phyloP scores from a whole-genome alignment of 1,139 yeast genomes.

The Suhomyces ambrosiae region DNA sequence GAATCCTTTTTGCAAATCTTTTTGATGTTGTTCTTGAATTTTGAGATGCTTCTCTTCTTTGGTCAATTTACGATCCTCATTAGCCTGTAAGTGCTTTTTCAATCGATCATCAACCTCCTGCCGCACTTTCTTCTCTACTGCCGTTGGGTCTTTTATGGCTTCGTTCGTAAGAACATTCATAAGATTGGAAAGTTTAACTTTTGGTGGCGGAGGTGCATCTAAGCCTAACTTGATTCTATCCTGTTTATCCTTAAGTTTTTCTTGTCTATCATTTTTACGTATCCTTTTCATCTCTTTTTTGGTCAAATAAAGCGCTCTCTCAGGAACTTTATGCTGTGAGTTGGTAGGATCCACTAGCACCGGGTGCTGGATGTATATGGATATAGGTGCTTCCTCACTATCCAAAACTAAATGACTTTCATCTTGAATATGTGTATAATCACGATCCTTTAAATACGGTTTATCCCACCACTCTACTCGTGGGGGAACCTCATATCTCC shows the following conservation, averaged over 20 bases:
- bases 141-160: slow-evolving; percentile 88
- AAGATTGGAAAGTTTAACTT: slow-evolving; percentile 77
- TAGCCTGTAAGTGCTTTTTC: slow-evolving; percentile 59
- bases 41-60: slow-evolving; percentile 59
- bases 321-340: slow-evolving; percentile 47
- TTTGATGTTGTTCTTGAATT: slow-evolving; percentile 46
- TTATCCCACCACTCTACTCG: slow-evolving; percentile 83
- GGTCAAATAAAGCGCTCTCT: slow-evolving; percentile 62
- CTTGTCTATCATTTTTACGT: slow-evolving; percentile 70
- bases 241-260: slow-evolving; percentile 67
- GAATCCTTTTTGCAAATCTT: slow-evolving; percentile 50
- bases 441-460: slow-evolving; percentile 40
- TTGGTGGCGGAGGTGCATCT: slow-evolving; percentile 88
- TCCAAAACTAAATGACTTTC: slow-evolving; percentile 25
- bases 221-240: slow-evolving; percentile 79
- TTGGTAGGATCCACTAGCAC: slow-evolving; percentile 62
- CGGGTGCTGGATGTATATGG: slow-evolving; percentile 80
- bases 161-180: slow-evolving; percentile 86
- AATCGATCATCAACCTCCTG: slow-evolving; percentile 68
- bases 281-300: slow-evolving; percentile 75
- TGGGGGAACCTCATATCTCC: slow-evolving; percentile 54
- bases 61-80: slow-evolving; percentile 62
- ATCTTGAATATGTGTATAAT: slow-evolving; percentile 27
- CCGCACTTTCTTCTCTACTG: slow-evolving; percentile 72
- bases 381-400: slow-evolving; percentile 52